These are phyloP conservation scores for Punctularia strigosozonata DNA, from an alignment of 768 basidiomycete genomes.

Conservation along the genomic window DNA sequence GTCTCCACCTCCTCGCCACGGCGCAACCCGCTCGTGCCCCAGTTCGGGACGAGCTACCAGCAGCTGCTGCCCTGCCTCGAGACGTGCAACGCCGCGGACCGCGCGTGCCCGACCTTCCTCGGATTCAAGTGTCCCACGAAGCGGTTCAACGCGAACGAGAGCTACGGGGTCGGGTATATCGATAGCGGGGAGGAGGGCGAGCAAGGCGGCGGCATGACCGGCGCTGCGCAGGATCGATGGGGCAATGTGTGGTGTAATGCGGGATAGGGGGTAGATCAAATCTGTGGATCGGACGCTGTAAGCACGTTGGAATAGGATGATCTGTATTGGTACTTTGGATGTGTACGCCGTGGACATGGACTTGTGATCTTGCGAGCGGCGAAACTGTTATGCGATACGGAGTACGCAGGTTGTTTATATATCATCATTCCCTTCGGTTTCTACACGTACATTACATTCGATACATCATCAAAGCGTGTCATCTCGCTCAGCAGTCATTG, in stretches of 20 bases:
- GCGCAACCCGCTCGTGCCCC: slow-evolving; percentile 38
- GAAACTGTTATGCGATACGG: too few species aligned
- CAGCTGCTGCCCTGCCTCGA: slow-evolving; percentile 72
- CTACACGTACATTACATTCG: neutral
- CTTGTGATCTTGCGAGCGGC: too few species aligned
- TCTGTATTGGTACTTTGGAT: neutral
- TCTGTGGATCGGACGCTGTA: neutral
- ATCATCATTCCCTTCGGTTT: neutral
- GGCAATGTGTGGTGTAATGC: slow-evolving; percentile 72
- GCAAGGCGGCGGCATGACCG: slow-evolving; percentile 37
- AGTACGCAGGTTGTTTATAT: too few species aligned
- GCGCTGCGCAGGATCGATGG: slow-evolving; percentile 48
- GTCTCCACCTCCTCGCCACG: slow-evolving; percentile 25
- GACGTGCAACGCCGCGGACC: slow-evolving; percentile 58
- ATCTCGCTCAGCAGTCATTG: slow-evolving; percentile 19
- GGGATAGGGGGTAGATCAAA: neutral
- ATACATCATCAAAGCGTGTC: neutral
- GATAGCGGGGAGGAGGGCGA: slow-evolving; percentile 40
- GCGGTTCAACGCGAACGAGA: slow-evolving; percentile 48
- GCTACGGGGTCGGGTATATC: slow-evolving; percentile 69
- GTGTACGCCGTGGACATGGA: neutral
- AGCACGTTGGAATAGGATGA: neutral
- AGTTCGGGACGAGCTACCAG: slow-evolving; percentile 33
- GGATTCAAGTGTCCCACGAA: slow-evolving; percentile 56
- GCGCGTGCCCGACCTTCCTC: slow-evolving; percentile 68